phyloP scores from a whole-genome alignment of 2,329 filamentous ascomycete species.

The Decorospora gaudefroyi region DNA sequence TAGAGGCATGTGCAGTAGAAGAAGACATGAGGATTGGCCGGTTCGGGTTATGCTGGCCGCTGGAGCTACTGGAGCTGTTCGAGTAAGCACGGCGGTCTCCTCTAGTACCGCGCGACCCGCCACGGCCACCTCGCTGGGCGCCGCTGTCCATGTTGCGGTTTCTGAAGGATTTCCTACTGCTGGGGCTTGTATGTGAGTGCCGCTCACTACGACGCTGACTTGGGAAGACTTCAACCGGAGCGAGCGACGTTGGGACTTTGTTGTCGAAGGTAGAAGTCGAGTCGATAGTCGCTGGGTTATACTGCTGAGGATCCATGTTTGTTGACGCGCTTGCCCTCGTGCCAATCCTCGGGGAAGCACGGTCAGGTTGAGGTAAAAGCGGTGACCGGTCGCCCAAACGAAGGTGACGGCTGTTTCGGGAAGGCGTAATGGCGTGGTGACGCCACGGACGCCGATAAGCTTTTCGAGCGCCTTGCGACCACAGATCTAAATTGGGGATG shows the following conservation, averaged over 20 bases:
- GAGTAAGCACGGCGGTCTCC: slow-evolving; percentile 15
- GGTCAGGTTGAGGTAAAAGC: not conserved
- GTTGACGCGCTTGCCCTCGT: slow-evolving; percentile 9
- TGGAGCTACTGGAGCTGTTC: slow-evolving; percentile 23
- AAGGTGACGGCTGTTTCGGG: slow-evolving; percentile 16
- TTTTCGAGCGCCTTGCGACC: too few relatives aligned
- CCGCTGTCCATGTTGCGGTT: slow-evolving; percentile 17
- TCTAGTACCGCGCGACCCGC: slow-evolving; percentile 12
- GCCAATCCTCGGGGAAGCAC: not conserved
- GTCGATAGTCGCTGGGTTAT: not conserved
- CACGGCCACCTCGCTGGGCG: slow-evolving; percentile 12
- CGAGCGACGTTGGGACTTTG: not conserved
- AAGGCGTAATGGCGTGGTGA: slow-evolving; percentile 8
- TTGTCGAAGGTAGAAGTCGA: slow-evolving; percentile 3
- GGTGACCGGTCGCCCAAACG: not conserved
- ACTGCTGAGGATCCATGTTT: slow-evolving; percentile 5
- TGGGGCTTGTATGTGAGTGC: slow-evolving; percentile 9
- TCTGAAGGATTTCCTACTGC: not conserved
- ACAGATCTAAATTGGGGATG: too few relatives aligned
- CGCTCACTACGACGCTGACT: slow-evolving; percentile 1
- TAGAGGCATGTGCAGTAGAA: not conserved
- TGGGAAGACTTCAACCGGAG: too few relatives aligned
- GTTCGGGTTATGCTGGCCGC: slow-evolving; percentile 3
- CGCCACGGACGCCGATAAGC: not conserved
- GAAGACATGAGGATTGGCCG: slow-evolving; percentile 10